A percentile compares a stretch with the other conserved stretches of the same genome.
phyloP scores from a whole-genome alignment of 148 eudicot species.

The Selenicereus undatus region DNA sequence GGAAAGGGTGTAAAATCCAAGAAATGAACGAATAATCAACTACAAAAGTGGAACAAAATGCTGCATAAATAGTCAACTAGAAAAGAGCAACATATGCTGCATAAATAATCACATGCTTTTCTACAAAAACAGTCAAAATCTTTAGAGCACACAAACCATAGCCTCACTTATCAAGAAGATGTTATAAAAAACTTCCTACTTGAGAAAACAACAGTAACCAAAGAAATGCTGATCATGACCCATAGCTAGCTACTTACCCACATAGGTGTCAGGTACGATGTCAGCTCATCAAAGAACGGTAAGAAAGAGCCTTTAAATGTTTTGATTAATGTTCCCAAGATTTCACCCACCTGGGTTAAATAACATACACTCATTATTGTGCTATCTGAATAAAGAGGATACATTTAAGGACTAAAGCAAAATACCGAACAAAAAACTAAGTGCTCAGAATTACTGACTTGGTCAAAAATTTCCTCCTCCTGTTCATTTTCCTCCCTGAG shows the following conservation, averaged over 20 bases:
- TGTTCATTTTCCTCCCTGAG: slow-evolving; percentile 91
- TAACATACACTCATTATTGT: slow-evolving; percentile 7
- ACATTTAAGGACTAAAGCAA: not conserved
- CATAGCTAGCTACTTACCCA: slow-evolving; percentile 54
- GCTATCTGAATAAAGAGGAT: not conserved
- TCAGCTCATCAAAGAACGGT: slow-evolving; percentile 88
- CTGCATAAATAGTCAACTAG: not conserved
- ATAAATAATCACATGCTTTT: not conserved
- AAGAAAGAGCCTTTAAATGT: slow-evolving; percentile 86
- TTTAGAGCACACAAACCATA: not conserved
- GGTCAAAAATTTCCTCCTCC: slow-evolving; percentile 95
- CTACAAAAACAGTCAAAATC: not conserved
- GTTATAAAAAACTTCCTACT: not conserved
- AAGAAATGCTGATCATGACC: not conserved
- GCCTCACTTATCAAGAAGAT: not conserved
- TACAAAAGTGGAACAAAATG: not conserved
- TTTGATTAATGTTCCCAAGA: slow-evolving; percentile 85
- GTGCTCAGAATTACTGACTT: slow-evolving; percentile 40
- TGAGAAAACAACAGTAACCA: not conserved
- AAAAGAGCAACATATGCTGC: not conserved
- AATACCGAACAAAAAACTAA: slow-evolving; percentile 1
- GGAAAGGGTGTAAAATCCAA: not conserved
- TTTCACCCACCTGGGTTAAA: slow-evolving; percentile 71
- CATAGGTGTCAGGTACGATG: slow-evolving; percentile 90
- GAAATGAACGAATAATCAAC: not conserved